Evolutionary conservation across 1,284 basidiomycete genomes (phyloP), one percentile per base, ranked within the genome.

Genomic region (Agroathelia rolfsii): DNA sequence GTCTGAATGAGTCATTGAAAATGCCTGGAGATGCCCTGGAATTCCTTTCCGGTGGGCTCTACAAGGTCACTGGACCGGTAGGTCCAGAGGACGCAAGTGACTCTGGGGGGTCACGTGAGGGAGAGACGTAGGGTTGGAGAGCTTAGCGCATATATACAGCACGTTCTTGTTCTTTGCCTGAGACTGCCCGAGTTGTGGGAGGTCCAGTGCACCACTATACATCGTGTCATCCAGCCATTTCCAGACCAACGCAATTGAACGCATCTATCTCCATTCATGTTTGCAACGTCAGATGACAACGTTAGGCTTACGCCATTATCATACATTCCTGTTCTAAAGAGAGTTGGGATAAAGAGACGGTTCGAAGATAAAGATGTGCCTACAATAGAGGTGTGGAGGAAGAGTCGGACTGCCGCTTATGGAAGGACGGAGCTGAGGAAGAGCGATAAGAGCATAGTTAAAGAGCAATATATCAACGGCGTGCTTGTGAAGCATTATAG

Each of bases 11-110:
- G n/a, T n/a, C n/a, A n/a, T n/a, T n/a, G n/a, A n/a, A n/a, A n/a
- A n/a, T n/a, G n/a, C n/a, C 66, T 1, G 76, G 76, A 10, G 78
- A 79, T 42, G 58, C 63, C 0, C 46, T 75, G 23, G 62, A 66
- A 24, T 74, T 76, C 51, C 55, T 76, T 9, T 69, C 68, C 1
- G 72, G 71, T 2, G 66, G 64, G 3, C 64, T 59, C 41, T 64
- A 72, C 49, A 62, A 59, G 34, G 60, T 59, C n/a, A n/a, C n/a
- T n/a, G n/a, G n/a, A n/a, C n/a, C n/a, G n/a, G n/a, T n/a, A n/a
- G n/a, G n/a, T n/a, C n/a, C n/a, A n/a, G n/a, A n/a, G n/a, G n/a
- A n/a, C n/a, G n/a, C n/a, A n/a, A n/a, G n/a, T n/a, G n/a, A n/a
- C n/a, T n/a, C n/a, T n/a, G n/a, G n/a, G n/a, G n/a, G n/a, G n/a